Percentiles rank a stretch among this genome's conserved stretches.
Conservation (phyloP, 768 basidiomycete species). For the Phylloporus scabripes region DNA sequence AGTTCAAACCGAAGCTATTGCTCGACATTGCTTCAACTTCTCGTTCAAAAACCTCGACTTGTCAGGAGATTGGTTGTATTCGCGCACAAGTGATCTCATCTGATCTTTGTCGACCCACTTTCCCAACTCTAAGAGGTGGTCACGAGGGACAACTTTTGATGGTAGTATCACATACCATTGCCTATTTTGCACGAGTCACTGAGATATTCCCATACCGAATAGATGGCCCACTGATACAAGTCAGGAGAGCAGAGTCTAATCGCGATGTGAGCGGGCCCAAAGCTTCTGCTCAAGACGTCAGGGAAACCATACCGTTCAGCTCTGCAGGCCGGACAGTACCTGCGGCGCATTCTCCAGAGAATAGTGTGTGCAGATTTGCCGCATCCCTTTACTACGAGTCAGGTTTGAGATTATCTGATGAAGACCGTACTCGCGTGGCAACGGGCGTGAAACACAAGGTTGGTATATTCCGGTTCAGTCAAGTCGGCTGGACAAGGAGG, state of each 20-base stretch:
- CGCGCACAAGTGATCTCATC: constrained; percentile 4
- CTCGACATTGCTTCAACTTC: neutral
- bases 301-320: neutral
- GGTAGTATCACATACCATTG: neutral
- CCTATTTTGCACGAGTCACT: neutral
- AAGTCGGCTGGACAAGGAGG: constrained; percentile 43
- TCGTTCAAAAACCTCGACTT: constrained; percentile 2
- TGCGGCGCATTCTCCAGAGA: constrained; percentile 2
- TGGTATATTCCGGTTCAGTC: constrained; percentile 40
- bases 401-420: neutral
- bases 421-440: constrained; percentile 17
- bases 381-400: constrained; percentile 4
- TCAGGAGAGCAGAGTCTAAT: neutral
- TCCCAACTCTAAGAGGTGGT: neutral
- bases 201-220: neutral
- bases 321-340: constrained; percentile 10
- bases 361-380: neutral
- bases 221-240: neutral
- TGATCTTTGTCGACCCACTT: constrained; percentile 5
- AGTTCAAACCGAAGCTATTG: neutral
- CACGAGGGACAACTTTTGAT: neutral
- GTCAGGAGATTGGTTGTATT: constrained; percentile 2
- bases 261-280: neutral
- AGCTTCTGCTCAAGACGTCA: neutral
- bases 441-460: constrained; percentile 32